Percentiles rank a stretch among this genome's conserved stretches.
Evolutionary conservation across 495 filamentous ascomycete species (phyloP).

Genomic region (Geopyxis carbonaria): DNA sequence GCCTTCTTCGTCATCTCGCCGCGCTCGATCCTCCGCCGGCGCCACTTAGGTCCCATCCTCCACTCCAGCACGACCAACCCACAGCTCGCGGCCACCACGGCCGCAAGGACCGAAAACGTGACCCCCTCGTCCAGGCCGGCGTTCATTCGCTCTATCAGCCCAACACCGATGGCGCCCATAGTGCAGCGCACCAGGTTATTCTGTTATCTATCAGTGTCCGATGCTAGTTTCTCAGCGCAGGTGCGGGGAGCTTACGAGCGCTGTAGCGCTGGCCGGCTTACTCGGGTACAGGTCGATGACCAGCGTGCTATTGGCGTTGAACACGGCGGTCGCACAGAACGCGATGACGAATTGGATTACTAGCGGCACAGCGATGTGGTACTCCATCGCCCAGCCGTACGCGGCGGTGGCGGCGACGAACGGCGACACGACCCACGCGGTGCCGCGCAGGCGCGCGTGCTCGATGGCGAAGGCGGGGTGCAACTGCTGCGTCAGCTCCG

Average conservation of each 20-base stretch:
- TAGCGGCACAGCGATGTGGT: background rate
- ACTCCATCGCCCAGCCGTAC: conserved; percentile 2
- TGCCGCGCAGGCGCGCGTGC: background rate
- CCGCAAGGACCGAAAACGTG: background rate
- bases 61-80: background rate
- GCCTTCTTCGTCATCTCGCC: too few relatives aligned
- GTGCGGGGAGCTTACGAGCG: conserved; percentile 1
- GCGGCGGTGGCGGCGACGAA: background rate
- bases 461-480: background rate
- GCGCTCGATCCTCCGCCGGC: background rate
- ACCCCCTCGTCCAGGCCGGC: background rate
- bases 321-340: background rate
- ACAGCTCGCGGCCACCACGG: background rate
- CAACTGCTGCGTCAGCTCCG: background rate
- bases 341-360: conserved; percentile 2
- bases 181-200: conserved; percentile 3
- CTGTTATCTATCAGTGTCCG: background rate
- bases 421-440: background rate
- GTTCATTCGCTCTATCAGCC: background rate
- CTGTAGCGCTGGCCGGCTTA: conserved; percentile 1
- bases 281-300: conserved; percentile 1
- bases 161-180: conserved; percentile 1
- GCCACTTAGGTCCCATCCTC: background rate
- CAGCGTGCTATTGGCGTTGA: conserved; percentile 1
- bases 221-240: background rate